Conservation (phyloP, 2,329 filamentous ascomycete genomes). For the Nemania sp. region DNA sequence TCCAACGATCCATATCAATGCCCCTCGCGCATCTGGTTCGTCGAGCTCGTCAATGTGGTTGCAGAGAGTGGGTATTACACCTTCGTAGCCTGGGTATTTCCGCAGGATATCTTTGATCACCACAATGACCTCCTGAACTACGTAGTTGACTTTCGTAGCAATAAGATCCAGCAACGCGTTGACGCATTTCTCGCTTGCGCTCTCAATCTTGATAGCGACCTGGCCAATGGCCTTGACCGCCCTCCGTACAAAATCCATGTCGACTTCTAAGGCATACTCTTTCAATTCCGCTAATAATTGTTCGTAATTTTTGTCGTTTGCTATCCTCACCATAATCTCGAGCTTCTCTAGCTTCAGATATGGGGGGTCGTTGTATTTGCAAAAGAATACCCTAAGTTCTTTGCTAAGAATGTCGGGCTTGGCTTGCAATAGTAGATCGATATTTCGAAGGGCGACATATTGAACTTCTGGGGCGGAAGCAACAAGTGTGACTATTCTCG, state of each 20-base stretch:
- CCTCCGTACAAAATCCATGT: constrained; percentile 97
- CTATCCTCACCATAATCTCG: constrained; percentile 99
- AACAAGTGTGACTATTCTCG: constrained; percentile 82
- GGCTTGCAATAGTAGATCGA: constrained; percentile 93
- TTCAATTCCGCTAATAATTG: constrained; percentile 94
- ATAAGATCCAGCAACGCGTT: constrained; percentile 94
- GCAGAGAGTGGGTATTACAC: constrained; percentile 95
- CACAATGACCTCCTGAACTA: constrained; percentile 98
- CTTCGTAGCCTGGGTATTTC: constrained; percentile 97
- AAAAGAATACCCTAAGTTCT: constrained; percentile 98
- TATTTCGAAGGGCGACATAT: constrained; percentile 95
- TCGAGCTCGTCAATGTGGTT: constrained; percentile 97
- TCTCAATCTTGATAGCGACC: constrained; percentile 98
- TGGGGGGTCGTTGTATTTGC: constrained; percentile 98
- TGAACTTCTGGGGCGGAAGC: constrained; percentile 97
- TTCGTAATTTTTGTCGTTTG: constrained; percentile 95
- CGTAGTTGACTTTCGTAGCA: constrained; percentile 98
- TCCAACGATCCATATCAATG: constrained; percentile 98
- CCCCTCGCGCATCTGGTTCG: constrained; percentile 89
- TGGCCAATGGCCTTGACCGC: constrained; percentile 97
- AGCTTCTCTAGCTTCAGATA: constrained; percentile 98
- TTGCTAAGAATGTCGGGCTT: constrained; percentile 97
- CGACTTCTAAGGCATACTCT: constrained; percentile 97
- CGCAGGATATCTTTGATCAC: constrained; percentile 99
- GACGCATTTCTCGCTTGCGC: constrained; percentile 93